Percentiles rank a stretch among this genome's conserved stretches.
These are phyloP conservation scores for Pulveroboletus ravenelii DNA, from an alignment of 768 basidiomycete genomes.

Conservation along the genomic window DNA sequence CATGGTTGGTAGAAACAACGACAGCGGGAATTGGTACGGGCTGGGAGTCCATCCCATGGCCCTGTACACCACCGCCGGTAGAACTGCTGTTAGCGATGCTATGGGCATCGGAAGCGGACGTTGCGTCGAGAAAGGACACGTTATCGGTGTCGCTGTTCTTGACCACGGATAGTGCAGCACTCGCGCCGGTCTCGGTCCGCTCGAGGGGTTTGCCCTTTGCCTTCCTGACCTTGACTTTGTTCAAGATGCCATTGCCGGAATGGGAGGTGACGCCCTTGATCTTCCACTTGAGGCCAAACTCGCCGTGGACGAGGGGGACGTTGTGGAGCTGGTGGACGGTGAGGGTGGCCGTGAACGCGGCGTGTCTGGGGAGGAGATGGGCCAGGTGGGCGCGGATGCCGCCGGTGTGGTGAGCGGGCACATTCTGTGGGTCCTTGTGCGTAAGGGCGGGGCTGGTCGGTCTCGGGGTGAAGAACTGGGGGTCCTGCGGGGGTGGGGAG, in stretches of 20 bases:
- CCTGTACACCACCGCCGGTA: neutral
- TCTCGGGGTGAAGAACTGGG: neutral
- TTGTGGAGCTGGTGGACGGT: constrained; percentile 63
- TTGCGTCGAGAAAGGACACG: constrained; percentile 20
- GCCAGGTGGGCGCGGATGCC: constrained; percentile 53
- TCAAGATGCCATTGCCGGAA: constrained; percentile 38
- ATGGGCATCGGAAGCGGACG: constrained; percentile 26
- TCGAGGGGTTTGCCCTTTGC: constrained; percentile 10
- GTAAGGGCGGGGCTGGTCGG: neutral
- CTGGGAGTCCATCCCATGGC: neutral
- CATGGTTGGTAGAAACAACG: constrained; percentile 23
- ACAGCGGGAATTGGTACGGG: constrained; percentile 22
- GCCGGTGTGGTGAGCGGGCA: neutral
- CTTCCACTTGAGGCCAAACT: constrained; percentile 69
- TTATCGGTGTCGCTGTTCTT: constrained; percentile 24
- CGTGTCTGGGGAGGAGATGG: constrained; percentile 59
- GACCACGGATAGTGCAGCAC: neutral
- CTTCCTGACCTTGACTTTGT: constrained; percentile 33
- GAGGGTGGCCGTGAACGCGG: constrained; percentile 58
- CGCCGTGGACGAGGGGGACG: constrained; percentile 67
- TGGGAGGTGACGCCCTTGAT: constrained; percentile 52
- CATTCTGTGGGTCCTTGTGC: too few species aligned
- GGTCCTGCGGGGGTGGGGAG: neutral
- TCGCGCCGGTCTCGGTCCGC: neutral
- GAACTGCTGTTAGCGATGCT: constrained; percentile 27